Base-by-base conservation (phyloP, 495 filamentous ascomycete genomes). In the Lichina pygmaea region DNA sequence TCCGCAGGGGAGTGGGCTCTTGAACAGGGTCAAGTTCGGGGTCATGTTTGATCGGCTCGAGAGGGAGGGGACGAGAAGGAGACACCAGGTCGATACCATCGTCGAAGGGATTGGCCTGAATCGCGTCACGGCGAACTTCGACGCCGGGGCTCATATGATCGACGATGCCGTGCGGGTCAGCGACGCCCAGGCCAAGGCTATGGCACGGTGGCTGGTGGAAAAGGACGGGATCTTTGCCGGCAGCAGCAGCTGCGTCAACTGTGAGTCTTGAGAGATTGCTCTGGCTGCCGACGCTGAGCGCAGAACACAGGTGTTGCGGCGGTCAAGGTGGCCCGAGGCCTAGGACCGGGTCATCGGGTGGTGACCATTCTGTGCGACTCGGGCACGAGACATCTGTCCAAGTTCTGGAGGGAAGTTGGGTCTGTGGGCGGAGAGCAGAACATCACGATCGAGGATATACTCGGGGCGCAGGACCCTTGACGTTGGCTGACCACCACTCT, bases 21-120 rank as follows among this genome's bases (percentile, higher is more conserved):
- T 75, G 62, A 93, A 99, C 60, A 71, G 77, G 46, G 69, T 99
- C 49, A 75, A 76, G 34, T 80, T 83, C 57, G 89, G 91, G 6
- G 89, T 99, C 37, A 93, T 99, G 86, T 99, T 93, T 57, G 76
- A 86, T 52, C 32, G 66, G 9, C 85, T 74, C 46, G 89, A 99
- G 59, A 67, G 67, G 42, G 89, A 99, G 60, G 89, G 89, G 0
- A 94, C 89, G 11, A 65, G 89, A 41, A 64, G 89, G 33, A 65
- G 89, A 49, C 73, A 76, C 48, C 89, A 99, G 62, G 81, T 99
- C 37, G 89, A 99, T 62, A 85, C 80, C 5, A 81, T 99, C 48
- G 81, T 99, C 7, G 89, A 99, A 58, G 89, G 89, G 0, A 85
- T 99, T 53, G 89, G 89, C 0, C 81, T 94, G 52, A 99, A 91